Conservation (phyloP, 1,284 basidiomycete species). For the Ganoderma lingzhi region DNA sequence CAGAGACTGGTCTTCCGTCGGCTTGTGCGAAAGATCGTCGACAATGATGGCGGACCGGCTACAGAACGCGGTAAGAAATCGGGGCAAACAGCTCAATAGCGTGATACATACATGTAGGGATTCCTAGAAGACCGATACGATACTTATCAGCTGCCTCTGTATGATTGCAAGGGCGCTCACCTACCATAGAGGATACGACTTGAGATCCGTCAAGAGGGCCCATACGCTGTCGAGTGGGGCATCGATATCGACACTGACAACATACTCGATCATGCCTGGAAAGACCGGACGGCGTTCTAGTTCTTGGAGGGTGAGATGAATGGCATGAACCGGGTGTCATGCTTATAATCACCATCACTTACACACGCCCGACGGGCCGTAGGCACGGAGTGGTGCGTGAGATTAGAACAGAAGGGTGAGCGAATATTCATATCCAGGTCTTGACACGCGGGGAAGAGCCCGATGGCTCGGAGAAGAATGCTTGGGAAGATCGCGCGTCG, state of each 20-base stretch:
- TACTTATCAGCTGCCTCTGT: neutral
- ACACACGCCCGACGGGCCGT: neutral
- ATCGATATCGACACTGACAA: slow-evolving; percentile 49
- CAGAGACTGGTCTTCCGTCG: slow-evolving; percentile 6
- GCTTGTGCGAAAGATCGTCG: slow-evolving; percentile 6
- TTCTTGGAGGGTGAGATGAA: neutral
- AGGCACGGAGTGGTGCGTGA: neutral
- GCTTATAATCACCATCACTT: neutral
- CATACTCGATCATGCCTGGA: slow-evolving; percentile 46
- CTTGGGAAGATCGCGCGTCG: neutral
- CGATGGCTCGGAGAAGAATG: neutral
- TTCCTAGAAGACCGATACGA: slow-evolving; percentile 7
- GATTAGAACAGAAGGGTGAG: neutral
- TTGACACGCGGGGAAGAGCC: neutral
- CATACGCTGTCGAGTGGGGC: slow-evolving; percentile 56
- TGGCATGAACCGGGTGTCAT: neutral
- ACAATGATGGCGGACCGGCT: slow-evolving; percentile 36
- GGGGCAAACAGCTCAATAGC: neutral
- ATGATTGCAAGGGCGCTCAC: neutral
- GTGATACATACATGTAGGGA: slow-evolving; percentile 8
- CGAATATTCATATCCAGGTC: neutral
- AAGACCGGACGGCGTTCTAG: neutral
- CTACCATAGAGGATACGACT: slow-evolving; percentile 57
- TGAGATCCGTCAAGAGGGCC: slow-evolving; percentile 54
- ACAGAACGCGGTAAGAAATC: neutral